Base-by-base conservation (phyloP, 345 rosid species). In the Populus pruinosa region DNA sequence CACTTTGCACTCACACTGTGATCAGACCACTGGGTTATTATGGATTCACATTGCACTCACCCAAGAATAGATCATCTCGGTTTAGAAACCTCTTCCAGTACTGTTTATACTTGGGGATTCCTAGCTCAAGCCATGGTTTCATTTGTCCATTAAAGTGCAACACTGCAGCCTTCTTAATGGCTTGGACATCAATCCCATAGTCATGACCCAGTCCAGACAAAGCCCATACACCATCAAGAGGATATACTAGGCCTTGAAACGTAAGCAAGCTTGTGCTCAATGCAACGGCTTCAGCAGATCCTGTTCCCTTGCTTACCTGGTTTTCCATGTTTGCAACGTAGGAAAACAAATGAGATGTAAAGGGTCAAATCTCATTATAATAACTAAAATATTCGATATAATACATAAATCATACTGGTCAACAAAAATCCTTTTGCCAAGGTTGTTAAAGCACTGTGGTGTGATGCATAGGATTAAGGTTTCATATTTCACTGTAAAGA, bases 251-350 rank as follows among this genome's bases (percentile, higher is more conserved):
- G 44, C 69, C 77, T 65, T 81, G 78, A 77, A 81, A 81, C 33
- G 84, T 73, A 73, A 81, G 80, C 78, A 81, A 72, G 75, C 71
- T 81, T 27, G 80, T 67, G 11, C 70, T 65, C 71, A 81, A 39
- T 49, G 71, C 83, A 53, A 76, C 73, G n/a, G 85, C 88, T 84
- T 91, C 92, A 33, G 43, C 44, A 36, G 91, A 84, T 81, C 63
- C 86, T 70, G 76, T 86, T 71, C 85, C 85, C 78, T 73, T 53
- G 76, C 82, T 83, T 75, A 76, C 79, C 91, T 88, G 91, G 91
- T 74, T 71, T 61, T 78, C 71, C 70, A 76, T 47, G 56, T 43
- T 62, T 10, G 16, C 79, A 55, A 72, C 56, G 36, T 59, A 64
- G 59, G 68, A 23, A 74, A 36, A 65, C 38, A 62, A 55, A 70